Evolutionary conservation across 352 stramenopile species (phyloP).

Genomic region (Phytopythium aichiense): DNA sequence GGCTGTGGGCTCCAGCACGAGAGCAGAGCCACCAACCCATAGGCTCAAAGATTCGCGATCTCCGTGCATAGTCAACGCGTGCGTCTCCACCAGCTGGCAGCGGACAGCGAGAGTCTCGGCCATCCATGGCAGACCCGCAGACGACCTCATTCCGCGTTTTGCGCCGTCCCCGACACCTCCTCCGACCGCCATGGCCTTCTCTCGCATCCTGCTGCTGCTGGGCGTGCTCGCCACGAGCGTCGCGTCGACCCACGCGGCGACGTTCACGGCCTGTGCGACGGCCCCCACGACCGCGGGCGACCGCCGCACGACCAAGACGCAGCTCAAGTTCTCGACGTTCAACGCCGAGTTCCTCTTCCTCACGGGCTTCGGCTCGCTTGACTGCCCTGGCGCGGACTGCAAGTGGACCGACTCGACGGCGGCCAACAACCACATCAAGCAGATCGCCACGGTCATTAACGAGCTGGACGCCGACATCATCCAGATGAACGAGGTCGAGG

Average conservation of each 20-base stretch:
- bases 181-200: neutral
- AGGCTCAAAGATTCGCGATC: neutral
- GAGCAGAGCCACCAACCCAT: neutral
- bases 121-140: neutral
- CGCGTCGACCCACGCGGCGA: conserved; percentile 22
- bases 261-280: conserved; percentile 37
- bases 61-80: neutral
- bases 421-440: conserved; percentile 42
- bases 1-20: neutral
- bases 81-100: neutral
- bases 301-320: conserved; percentile 35
- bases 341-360: conserved; percentile 66
- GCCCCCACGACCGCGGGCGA: conserved; percentile 36
- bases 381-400: conserved; percentile 46
- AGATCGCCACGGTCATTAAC: conserved; percentile 48
- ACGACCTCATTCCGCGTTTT: neutral
- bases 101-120: neutral
- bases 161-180: neutral
- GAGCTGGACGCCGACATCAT: conserved; percentile 58
- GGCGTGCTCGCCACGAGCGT: conserved; percentile 12
- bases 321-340: conserved; percentile 66
- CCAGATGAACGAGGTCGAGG: conserved; percentile 61
- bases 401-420: conserved; percentile 40
- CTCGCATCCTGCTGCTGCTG: conserved; percentile 7
- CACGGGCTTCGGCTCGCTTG: conserved; percentile 27